These are phyloP conservation scores for Tetragonia tetragonoides DNA, from an alignment of 148 eudicot species.

Conservation along the genomic window DNA sequence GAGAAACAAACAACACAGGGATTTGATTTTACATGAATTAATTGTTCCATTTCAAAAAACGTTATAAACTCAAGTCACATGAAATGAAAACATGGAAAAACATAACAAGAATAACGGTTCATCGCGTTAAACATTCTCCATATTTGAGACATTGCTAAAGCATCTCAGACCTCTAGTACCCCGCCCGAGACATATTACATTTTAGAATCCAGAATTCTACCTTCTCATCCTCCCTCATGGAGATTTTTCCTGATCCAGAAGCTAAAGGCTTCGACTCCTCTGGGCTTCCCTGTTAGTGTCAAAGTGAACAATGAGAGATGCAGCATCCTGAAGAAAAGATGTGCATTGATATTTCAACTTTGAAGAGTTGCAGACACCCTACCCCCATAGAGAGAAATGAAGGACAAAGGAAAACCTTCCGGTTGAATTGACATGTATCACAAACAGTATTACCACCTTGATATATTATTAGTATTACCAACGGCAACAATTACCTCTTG, in stretches of 20 bases:
- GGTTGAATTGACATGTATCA: neutral
- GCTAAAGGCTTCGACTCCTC: conserved; percentile 27
- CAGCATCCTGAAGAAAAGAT: no score
- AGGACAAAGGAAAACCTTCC: conserved; percentile 11
- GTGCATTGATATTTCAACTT: conserved; percentile 2
- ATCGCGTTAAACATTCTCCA: neutral
- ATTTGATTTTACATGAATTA: neutral
- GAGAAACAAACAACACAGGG: neutral
- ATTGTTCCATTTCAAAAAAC: neutral
- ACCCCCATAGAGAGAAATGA: neutral
- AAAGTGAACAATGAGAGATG: conserved; percentile 10
- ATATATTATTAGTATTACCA: neutral
- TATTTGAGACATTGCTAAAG: neutral
- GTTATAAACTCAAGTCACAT: neutral
- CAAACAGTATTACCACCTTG: neutral
- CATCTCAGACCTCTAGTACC: neutral
- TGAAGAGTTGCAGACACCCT: neutral
- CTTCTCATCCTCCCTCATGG: conserved; percentile 32
- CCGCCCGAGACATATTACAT: neutral
- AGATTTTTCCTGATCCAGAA: conserved; percentile 31
- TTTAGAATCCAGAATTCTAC: conserved; percentile 17
- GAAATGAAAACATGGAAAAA: neutral
- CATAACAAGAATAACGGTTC: neutral
- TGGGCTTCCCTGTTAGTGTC: conserved; percentile 27
- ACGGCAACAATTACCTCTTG: conserved; percentile 7